Evolutionary conservation across 345 rosid species (phyloP), one percentile per base, ranked within the genome.

Genomic region (Eucalyptus victrix): DNA sequence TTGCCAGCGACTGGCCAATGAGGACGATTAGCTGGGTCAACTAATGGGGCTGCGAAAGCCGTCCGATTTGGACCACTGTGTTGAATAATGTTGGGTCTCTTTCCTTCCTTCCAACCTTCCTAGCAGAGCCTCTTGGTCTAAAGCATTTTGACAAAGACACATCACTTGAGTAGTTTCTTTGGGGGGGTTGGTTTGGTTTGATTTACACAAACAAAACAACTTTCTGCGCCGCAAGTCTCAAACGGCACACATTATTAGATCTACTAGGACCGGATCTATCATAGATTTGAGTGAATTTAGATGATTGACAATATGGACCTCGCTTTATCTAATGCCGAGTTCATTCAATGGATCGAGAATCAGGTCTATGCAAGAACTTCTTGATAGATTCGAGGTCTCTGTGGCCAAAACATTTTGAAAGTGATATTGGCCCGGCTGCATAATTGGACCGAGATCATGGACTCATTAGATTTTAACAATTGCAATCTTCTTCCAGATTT

Each of bases 301-400:
- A 65, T 16, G 0, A 65, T n/a, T 4, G 37, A 65, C 1, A 8
- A 8, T n/a, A 0, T 7, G 72, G 37, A 65, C 1, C 67, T 28
- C 4, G 16, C 32, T 60, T 60, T 60, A 60, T 28, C 67, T 60
- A 60, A 60, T 0, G 16, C 32, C 17, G 7, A 60, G 67, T 8
- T 60, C 67, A 60, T 28, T 60, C n/a, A 12, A 12, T 30, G 34
- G 32, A 30, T 72, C 5, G 0, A 37, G 26, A 34, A 69, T 5
- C 12, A 9, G 1, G 0, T 40, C 47, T 6, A 37, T 40, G 83
- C 83, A 76, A 37, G 83, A 23, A 44, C 45, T 37, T 76, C 28
- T 11, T 2, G 8, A 37, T 72, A 34, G 26, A 72, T 72, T 37
- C 28, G 5, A 72, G 81, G 5, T 12, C 2, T 12, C 6, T 21